Base-by-base conservation (phyloP, 2,329 filamentous ascomycete species). In the Diplodia corticola region DNA sequence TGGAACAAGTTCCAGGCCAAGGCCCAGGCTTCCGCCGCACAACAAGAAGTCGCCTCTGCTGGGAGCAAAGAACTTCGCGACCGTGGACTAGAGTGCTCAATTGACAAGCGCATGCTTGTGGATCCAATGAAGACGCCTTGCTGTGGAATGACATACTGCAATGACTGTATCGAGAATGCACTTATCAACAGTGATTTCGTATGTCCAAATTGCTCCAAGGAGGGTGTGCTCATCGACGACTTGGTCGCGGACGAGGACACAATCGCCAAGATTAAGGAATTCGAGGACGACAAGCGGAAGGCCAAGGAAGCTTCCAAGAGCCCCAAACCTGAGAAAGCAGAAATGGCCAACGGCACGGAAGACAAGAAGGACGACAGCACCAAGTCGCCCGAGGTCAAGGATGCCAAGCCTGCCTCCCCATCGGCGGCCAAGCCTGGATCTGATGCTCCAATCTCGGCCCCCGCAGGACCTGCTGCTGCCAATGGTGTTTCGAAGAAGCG, bases 91-190 rank as follows among this genome's bases (percentile, higher is more conserved):
- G 90, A 95, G 80, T 99, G 95, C 84, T 86, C 93, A 71, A 91
- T 98, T 85, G 95, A 98, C 88, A 96, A 96, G 82, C 93, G 92
- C 80, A 90, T 97, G 86, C 97, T 98, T 82, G 89, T 96, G 88
- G 92, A 97, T 79, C 94, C 95, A 86, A 95, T 96, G 86, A 96
- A 97, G 87, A 98, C 95, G 76, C 94, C 95, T 71, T 99, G 95
- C 87, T 99, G 95, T 85, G 88, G 91, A 82, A 96, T 91, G 86
- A 97, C 93, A 77, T 99, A 96, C 85, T 99, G 95, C 86, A 95
- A 95, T 87, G 93, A 97, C 79, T 99, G 95, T 90, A 97, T 99
- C 82, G 96, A 95, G 79, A 97, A 97, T 87, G 92, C 93, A 81
- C 89, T 99, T 80, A 94, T 97, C 81, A 93, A 98, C 84, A 95